A percentile compares a stretch with the other conserved stretches of the same genome.
Evolutionary conservation across 192 early-diverging fungal species (phyloP).

Genomic region (Podila epicladia): DNA sequence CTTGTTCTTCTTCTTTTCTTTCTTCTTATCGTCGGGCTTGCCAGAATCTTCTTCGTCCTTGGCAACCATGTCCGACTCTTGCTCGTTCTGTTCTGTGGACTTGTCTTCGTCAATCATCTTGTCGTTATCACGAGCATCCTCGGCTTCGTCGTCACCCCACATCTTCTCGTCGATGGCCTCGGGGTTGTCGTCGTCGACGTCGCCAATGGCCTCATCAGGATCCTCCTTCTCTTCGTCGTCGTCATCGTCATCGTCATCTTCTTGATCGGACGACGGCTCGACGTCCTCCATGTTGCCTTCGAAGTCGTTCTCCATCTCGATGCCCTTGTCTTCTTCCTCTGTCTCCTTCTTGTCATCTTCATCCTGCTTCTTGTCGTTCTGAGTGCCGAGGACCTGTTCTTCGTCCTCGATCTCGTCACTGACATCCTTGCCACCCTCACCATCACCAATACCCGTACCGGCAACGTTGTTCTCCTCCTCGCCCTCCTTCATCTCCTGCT

Average conservation of each 20-base stretch:
- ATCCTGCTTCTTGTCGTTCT: slow-evolving; percentile 73
- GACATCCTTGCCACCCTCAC: slow-evolving; percentile 94
- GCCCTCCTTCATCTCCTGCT: slow-evolving; percentile 67
- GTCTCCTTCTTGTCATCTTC: slow-evolving; percentile 68
- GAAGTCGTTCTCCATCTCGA: slow-evolving; percentile 98
- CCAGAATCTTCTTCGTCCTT: slow-evolving; percentile 63
- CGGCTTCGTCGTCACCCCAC: slow-evolving; percentile 89
- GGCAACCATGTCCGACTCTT: slow-evolving; percentile 71
- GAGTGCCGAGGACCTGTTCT: slow-evolving; percentile 92
- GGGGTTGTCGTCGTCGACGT: slow-evolving; percentile 87
- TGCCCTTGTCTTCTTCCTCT: slow-evolving; percentile 86
- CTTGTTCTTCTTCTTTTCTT: slow-evolving; percentile 57
- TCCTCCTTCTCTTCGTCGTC: slow-evolving; percentile 81
- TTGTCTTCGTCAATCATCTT: slow-evolving; percentile 74
- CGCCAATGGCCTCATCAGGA: slow-evolving; percentile 90
- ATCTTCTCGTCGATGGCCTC: slow-evolving; percentile 96
- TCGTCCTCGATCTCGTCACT: slow-evolving; percentile 98
- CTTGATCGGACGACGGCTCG: slow-evolving; percentile 69
- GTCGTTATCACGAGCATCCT: slow-evolving; percentile 68
- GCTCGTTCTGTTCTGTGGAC: slow-evolving; percentile 54
- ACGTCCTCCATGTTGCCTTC: slow-evolving; percentile 91
- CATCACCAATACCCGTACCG: slow-evolving; percentile 93
- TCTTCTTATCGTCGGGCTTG: slow-evolving; percentile 61
- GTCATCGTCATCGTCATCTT: slow-evolving; percentile 65
- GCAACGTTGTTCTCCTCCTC: slow-evolving; percentile 64